Base-by-base conservation (phyloP, 1,139 yeast species). In the Scheffersomyces illinoinensis region DNA sequence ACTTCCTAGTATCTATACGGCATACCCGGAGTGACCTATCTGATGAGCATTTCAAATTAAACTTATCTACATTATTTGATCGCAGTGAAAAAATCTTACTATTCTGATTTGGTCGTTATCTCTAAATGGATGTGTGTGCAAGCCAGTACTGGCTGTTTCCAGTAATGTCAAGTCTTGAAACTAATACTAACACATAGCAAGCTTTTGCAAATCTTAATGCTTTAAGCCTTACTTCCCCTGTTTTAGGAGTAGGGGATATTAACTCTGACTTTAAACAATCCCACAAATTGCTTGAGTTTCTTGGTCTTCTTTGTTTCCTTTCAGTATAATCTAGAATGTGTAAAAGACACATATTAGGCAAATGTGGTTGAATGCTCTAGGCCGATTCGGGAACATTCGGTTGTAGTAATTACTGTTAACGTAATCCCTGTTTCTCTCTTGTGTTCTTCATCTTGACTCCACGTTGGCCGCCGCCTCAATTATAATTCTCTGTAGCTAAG, bases 41-140 rank as follows among this genome's bases (percentile, higher is more conserved):
- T 33, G 43, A 33, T 33, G 43, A 33, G 43, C 43, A 33, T 33
- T 17, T 33, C 17, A 33, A 33, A 33, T 12, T 33, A 48, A 48
- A 48, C 26, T 48, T 48, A 48, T 48, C 51, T 48, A 48, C 51
- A 48, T 48, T 48, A 48, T 48, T 48, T 48, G 51, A 48, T 48
- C 51, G 24, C 51, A 48, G 24, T 48, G 51, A 48, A 48, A 48
- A 48, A 33, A 19, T n/a, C 51, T 48, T 48, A 48, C n/a, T 20
- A 48, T 48, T 50, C 52, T 50, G 52, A n/a, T 50, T 50, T 24
- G 33, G 52, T 33, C 4, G 43, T 10, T 33, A 33, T 33, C 43
- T 33, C 43, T 33, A 33, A 33, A 33, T 12, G 43, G 43, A 33
- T 33, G 43, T 33, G 43, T 33, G 43, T 33, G 17, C 43, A 10